Conservation (phyloP, 2,329 filamentous ascomycete species). For the Nigrospora oryzae region DNA sequence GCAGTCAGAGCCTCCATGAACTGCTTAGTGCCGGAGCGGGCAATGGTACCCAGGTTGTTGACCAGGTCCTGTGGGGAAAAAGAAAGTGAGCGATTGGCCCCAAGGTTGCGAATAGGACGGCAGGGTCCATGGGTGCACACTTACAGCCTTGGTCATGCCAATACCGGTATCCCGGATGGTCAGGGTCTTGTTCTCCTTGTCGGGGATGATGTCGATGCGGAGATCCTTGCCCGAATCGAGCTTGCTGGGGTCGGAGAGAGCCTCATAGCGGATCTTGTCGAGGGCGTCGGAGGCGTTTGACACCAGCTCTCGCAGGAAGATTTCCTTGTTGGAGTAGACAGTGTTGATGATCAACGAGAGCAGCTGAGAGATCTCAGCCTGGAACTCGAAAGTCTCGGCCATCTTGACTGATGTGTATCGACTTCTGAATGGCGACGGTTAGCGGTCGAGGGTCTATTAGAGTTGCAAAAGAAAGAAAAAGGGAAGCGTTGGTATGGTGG, state of each 20-base stretch:
- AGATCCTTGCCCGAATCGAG: conserved; percentile 97
- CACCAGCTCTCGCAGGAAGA: conserved; percentile 96
- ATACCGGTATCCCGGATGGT: conserved; percentile 98
- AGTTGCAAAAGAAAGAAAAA: not conserved
- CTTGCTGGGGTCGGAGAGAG: conserved; percentile 93
- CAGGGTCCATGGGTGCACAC: conserved; percentile 25
- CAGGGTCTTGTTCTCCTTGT: conserved; percentile 95
- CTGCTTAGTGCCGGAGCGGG: conserved; percentile 98
- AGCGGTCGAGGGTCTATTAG: not conserved
- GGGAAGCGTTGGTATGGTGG: not conserved
- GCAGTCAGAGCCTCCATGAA: conserved; percentile 99
- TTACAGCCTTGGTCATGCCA: conserved; percentile 99
- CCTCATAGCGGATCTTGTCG: conserved; percentile 99
- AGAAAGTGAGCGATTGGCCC: conserved; percentile 24
- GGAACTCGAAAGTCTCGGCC: conserved; percentile 99
- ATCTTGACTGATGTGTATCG: conserved; percentile 45
- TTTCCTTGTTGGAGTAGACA: conserved; percentile 99
- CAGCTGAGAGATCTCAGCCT: conserved; percentile 99
- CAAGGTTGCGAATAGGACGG: not conserved
- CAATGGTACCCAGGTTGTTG: conserved; percentile 99
- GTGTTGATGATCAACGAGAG: conserved; percentile 99
- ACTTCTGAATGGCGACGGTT: conserved; percentile 2
- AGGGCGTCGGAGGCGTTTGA: conserved; percentile 98
- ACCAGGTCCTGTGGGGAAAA: conserved; percentile 67
- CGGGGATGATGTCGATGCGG: conserved; percentile 96